Conservation (phyloP, 179 eudicot species). For the Actinidia arguta region DNA sequence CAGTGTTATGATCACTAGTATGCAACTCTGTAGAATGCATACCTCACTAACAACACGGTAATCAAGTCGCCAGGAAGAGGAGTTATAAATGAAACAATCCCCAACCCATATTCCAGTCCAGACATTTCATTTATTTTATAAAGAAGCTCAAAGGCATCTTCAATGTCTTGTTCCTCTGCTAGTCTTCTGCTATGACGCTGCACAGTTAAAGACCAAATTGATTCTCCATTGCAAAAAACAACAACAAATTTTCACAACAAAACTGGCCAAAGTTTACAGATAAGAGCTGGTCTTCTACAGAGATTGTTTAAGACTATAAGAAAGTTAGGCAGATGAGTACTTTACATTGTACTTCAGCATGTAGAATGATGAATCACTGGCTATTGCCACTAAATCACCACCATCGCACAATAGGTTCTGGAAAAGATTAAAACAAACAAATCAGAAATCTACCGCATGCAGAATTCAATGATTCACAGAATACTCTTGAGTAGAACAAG, state of each 20-base stretch:
- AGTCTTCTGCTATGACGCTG: slow-evolving; percentile 97
- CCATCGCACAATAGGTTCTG: slow-evolving; percentile 97
- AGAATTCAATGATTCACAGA: background rate
- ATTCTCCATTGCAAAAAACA: background rate
- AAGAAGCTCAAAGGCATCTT: slow-evolving; percentile 95
- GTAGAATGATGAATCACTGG: slow-evolving; percentile 96
- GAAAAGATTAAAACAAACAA: slow-evolving; percentile 1
- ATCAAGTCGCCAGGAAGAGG: slow-evolving; percentile 94
- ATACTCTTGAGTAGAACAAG: slow-evolving; percentile 2
- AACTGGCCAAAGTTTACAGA: slow-evolving; percentile 10
- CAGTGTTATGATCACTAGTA: background rate
- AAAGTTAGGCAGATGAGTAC: slow-evolving; percentile 1
- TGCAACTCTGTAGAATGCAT: slow-evolving; percentile 15
- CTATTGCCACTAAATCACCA: slow-evolving; percentile 96
- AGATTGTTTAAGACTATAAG: background rate
- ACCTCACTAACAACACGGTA: slow-evolving; percentile 99
- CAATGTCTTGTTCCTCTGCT: slow-evolving; percentile 86
- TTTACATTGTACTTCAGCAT: slow-evolving; percentile 92
- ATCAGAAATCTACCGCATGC: too few species aligned
- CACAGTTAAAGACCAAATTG: slow-evolving; percentile 29
- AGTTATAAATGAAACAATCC: slow-evolving; percentile 94
- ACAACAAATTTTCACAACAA: background rate
- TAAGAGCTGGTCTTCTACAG: background rate
- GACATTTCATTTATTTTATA: slow-evolving; percentile 94
- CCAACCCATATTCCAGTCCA: slow-evolving; percentile 98